These are phyloP conservation scores for Polychaeton citri DNA, from an alignment of 2,329 filamentous ascomycete species.

Conservation along the genomic window DNA sequence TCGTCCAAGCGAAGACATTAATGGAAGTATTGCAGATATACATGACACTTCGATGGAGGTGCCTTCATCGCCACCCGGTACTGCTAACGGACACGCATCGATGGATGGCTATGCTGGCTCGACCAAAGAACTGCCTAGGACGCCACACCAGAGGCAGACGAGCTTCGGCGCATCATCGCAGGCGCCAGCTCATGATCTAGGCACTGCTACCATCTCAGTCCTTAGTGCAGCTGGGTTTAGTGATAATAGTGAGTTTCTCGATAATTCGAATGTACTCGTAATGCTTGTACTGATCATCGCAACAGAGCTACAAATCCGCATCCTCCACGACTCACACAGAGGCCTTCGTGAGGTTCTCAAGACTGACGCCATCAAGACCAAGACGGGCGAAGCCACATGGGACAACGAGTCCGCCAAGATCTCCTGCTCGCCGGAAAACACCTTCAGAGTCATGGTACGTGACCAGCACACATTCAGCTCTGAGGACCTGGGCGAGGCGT, in stretches of 20 bases:
- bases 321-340: constrained; percentile 37
- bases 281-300: constrained; percentile 5
- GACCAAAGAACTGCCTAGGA: constrained; percentile 12
- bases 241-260: not conserved
- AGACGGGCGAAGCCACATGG: constrained; percentile 51
- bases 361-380: constrained; percentile 76
- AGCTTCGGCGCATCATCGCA: constrained; percentile 26
- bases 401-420: constrained; percentile 53
- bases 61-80: constrained; percentile 5
- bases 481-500: constrained; percentile 71
- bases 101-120: constrained; percentile 10
- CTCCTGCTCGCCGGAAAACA: constrained; percentile 63
- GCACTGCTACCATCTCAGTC: constrained; percentile 68
- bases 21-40: constrained; percentile 10
- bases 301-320: constrained; percentile 22
- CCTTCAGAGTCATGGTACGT: constrained; percentile 77
- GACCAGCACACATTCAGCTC: constrained; percentile 74
- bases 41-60: constrained; percentile 17
- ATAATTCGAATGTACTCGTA: constrained; percentile 44
- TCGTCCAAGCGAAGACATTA: constrained; percentile 21
- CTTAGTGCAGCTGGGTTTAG: constrained; percentile 65
- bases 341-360: constrained; percentile 70
- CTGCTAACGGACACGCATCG: constrained; percentile 10
- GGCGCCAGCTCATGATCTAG: constrained; percentile 42
- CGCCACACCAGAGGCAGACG: constrained; percentile 32